Conservation (phyloP, 805 yeast species). For the Wilhelminamyces savonicus region DNA sequence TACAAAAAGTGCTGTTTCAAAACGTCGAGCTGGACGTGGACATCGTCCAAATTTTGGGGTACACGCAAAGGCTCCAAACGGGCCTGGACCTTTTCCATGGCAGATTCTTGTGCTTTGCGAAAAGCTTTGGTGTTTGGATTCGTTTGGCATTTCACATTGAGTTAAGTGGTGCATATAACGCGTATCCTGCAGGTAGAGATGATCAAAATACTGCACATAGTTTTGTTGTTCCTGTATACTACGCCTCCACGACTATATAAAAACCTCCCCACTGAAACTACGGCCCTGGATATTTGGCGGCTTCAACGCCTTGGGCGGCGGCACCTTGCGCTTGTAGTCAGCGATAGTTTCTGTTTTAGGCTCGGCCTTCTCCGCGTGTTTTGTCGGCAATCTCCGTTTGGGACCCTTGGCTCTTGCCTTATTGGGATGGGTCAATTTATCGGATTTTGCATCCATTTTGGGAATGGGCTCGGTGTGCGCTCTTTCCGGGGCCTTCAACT, state of each 20-base stretch:
- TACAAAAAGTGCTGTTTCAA: conserved; percentile 5
- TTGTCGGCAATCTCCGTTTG: conserved; percentile 38
- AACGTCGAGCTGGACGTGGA: conserved; percentile 3
- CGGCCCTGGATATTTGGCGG: too few species aligned
- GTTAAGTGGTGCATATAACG: too few species aligned
- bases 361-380: too few species aligned
- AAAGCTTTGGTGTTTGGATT: conserved; percentile 1
- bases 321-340: conserved; percentile 18
- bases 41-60: conserved; percentile 5
- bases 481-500: conserved; percentile 2
- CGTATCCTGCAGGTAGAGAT: too few species aligned
- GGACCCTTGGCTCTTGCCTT: conserved; percentile 49
- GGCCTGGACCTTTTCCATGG: conserved; percentile 6
- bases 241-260: too few species aligned
- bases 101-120: background rate
- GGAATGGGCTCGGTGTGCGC: conserved; percentile 10
- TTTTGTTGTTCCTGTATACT: too few species aligned
- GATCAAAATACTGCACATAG: background rate
- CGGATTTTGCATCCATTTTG: conserved; percentile 9
- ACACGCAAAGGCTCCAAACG: conserved; percentile 5
- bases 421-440: conserved; percentile 36
- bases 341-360: conserved; percentile 14
- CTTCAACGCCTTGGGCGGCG: background rate
- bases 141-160: too few species aligned
- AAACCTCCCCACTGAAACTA: conserved; percentile 25